A percentile compares a stretch with the other conserved stretches of the same genome.
Conservation (phyloP, 2,329 filamentous ascomycete genomes). For the Pseudocercospora macadamiae region DNA sequence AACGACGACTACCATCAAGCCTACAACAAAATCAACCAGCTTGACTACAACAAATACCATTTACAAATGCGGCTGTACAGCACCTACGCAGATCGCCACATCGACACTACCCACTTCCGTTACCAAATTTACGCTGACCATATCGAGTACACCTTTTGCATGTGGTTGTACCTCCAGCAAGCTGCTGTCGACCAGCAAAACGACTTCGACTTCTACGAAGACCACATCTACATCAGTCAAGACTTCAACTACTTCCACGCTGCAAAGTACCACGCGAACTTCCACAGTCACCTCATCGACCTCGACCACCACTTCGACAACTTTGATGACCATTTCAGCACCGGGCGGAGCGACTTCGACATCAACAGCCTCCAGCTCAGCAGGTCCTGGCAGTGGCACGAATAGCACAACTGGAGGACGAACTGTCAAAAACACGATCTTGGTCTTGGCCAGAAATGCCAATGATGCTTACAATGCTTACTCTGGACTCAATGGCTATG, state of each 20-base stretch:
- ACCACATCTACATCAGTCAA: background rate
- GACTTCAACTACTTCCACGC: background rate
- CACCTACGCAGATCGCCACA: conserved; percentile 7
- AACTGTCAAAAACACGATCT: conserved; percentile 9
- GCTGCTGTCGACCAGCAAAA: background rate
- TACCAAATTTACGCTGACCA: background rate
- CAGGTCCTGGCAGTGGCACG: background rate
- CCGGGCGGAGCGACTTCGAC: background rate
- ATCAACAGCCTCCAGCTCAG: background rate
- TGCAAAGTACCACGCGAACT: background rate
- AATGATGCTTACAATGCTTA: conserved; percentile 11
- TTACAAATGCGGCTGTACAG: conserved; percentile 8
- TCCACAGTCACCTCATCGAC: background rate
- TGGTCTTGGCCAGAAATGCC: conserved; percentile 10
- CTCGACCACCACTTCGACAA: background rate
- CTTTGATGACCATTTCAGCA: background rate
- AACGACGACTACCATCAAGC: background rate
- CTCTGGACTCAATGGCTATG: conserved; percentile 10
- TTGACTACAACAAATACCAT: conserved; percentile 11
- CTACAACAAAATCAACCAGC: conserved; percentile 5
- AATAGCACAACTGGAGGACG: background rate
- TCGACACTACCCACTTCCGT: background rate
- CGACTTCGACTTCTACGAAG: background rate
- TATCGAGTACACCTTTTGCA: background rate
- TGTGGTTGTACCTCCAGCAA: conserved; percentile 6